Evolutionary conservation across 2,329 filamentous ascomycete species (phyloP).

Genomic region (Didymosphaeria variabile): DNA sequence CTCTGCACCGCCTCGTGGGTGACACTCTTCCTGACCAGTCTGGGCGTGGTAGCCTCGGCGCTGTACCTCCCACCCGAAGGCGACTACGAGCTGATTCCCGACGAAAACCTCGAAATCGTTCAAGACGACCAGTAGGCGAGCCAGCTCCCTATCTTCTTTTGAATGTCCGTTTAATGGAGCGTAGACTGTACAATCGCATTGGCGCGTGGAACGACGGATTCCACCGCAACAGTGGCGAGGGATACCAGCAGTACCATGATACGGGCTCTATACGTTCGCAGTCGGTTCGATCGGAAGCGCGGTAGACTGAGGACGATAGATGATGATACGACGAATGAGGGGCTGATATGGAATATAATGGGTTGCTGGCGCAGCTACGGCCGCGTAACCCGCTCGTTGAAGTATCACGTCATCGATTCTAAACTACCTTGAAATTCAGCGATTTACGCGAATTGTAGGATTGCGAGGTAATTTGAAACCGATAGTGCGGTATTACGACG

Average conservation of each 20-base stretch:
- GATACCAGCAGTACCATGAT: constrained; percentile 24
- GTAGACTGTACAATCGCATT: constrained; percentile 45
- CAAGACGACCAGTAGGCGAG: constrained; percentile 47
- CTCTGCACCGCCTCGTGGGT: constrained; percentile 70
- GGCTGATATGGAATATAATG: background rate
- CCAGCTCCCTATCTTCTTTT: background rate
- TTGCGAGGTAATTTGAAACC: no score
- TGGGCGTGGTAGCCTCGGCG: constrained; percentile 71
- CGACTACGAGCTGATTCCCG: constrained; percentile 81
- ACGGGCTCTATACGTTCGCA: constrained; percentile 18
- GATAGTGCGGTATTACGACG: background rate
- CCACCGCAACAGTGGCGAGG: constrained; percentile 29
- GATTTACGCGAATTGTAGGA: background rate
- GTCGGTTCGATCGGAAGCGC: constrained; percentile 6
- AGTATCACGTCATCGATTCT: background rate
- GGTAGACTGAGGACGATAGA: background rate
- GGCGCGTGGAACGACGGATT: constrained; percentile 47
- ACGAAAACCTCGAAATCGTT: constrained; percentile 32
- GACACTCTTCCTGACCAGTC: constrained; percentile 61
- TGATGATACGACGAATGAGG: constrained; percentile 1
- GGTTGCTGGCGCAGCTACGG: background rate
- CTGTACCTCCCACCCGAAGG: constrained; percentile 79
- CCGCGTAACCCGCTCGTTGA: background rate
- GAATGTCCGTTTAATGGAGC: constrained; percentile 27
- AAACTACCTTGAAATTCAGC: background rate